These are phyloP conservation scores for Agastache rugosa DNA, from an alignment of 257 asterid species.

Conservation along the genomic window DNA sequence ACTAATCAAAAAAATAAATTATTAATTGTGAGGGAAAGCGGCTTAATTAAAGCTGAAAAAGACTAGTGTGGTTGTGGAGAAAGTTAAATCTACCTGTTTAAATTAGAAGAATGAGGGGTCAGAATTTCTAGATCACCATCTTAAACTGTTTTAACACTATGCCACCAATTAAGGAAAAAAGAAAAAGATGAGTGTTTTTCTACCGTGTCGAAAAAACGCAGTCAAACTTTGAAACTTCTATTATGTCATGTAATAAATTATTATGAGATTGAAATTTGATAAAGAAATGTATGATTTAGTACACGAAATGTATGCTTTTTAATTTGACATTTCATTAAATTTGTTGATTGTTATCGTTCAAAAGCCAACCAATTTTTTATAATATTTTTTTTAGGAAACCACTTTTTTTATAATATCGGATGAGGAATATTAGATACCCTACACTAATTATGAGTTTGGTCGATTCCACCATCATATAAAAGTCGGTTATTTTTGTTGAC, in stretches of 20 bases:
- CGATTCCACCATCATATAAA: slow-evolving; percentile 5
- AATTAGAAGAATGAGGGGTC: slow-evolving; percentile 4
- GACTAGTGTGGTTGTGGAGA: slow-evolving; percentile 31
- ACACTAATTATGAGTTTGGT: slow-evolving; percentile 13
- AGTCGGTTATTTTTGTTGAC: slow-evolving; percentile 2
- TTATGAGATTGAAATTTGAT: background rate
- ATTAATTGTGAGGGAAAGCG: slow-evolving; percentile 24
- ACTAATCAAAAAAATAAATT: slow-evolving; percentile 27
- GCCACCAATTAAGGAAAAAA: slow-evolving; percentile 30
- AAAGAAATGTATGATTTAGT: background rate
- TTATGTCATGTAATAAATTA: background rate
- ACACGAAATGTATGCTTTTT: background rate
- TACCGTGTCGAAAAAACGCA: background rate
- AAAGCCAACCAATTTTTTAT: background rate
- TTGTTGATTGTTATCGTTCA: background rate
- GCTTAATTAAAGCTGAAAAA: slow-evolving; percentile 27
- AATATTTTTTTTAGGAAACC: too few species aligned
- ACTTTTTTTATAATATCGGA: background rate
- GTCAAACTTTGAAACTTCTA: background rate
- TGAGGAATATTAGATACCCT: background rate
- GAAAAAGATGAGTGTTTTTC: background rate
- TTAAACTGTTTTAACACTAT: slow-evolving; percentile 16
- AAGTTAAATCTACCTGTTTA: slow-evolving; percentile 32
- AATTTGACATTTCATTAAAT: background rate
- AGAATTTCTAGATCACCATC: slow-evolving; percentile 30